A percentile compares a stretch with the other conserved stretches of the same genome.
These are phyloP conservation scores for Phytophthora parvispora DNA, from an alignment of 352 stramenopile genomes.

Conservation along the genomic window DNA sequence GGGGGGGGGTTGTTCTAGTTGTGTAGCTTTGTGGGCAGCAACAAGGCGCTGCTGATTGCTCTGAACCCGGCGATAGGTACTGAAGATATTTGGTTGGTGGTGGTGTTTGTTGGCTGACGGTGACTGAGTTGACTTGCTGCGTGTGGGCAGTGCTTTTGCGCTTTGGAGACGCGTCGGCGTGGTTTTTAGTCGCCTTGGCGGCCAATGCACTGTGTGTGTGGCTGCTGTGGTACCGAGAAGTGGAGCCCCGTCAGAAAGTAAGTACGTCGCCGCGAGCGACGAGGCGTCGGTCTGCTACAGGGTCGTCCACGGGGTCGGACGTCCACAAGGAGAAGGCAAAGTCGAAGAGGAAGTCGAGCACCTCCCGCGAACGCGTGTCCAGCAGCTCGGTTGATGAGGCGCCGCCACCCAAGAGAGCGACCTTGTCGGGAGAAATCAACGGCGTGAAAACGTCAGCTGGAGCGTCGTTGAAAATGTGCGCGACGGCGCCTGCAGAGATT, in stretches of 20 bases:
- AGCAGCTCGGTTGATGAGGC: conserved; percentile 9
- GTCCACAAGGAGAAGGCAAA: conserved; percentile 13
- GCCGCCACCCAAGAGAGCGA: background rate
- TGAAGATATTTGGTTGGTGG: background rate
- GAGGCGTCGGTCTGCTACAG: background rate
- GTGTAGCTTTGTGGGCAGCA: conserved; percentile 20
- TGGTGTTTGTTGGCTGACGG: background rate
- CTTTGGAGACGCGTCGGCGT: conserved; percentile 42
- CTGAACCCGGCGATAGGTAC: conserved; percentile 58
- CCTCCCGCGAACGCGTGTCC: conserved; percentile 3
- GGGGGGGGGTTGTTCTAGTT: conserved; percentile 52
- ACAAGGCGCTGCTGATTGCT: conserved; percentile 42
- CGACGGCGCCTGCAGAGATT: conserved; percentile 38
- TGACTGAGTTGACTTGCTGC: background rate
- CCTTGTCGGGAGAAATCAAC: conserved; percentile 43
- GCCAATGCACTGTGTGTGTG: conserved; percentile 55
- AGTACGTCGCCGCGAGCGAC: background rate
- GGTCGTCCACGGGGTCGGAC: conserved; percentile 9
- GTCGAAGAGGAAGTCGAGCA: background rate
- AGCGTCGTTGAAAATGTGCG: conserved; percentile 64
- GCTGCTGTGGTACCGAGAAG: conserved; percentile 50
- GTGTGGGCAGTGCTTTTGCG: conserved; percentile 48
- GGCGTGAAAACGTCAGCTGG: conserved; percentile 59
- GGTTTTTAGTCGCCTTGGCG: conserved; percentile 37
- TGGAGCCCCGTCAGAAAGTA: background rate